Conservation (phyloP, 1,139 yeast species). For the Debaryomyces udenii region DNA sequence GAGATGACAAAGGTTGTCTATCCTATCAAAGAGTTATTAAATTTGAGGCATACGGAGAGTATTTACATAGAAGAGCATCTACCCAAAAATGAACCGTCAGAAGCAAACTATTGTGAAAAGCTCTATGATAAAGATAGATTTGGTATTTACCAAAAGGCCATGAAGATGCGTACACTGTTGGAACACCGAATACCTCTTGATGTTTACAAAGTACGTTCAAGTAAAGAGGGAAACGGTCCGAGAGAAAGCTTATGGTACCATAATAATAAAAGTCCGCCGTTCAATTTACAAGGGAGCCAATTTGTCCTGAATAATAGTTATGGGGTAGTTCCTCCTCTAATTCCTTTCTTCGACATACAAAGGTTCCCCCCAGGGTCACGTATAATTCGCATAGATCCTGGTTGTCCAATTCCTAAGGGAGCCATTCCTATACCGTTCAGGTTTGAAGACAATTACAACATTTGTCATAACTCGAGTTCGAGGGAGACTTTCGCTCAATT, state of each 20-base stretch:
- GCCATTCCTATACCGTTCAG: slow-evolving; percentile 21
- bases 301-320: no score
- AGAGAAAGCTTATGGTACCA: not conserved
- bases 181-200: not conserved
- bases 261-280: no score
- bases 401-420: slow-evolving; percentile 29
- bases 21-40: slow-evolving; percentile 13
- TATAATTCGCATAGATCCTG: slow-evolving; percentile 27
- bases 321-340: not conserved
- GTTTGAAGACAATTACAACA: slow-evolving; percentile 6
- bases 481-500: not conserved
- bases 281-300: no score
- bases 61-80: not conserved
- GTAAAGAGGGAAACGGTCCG: not conserved
- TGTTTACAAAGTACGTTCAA: not conserved
- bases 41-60: slow-evolving; percentile 11
- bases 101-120: not conserved
- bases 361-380: slow-evolving; percentile 21
- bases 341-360: slow-evolving; percentile 3
- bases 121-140: not conserved
- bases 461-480: no score
- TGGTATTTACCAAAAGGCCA: not conserved
- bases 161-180: not conserved
- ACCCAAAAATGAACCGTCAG: not conserved
- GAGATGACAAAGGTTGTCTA: slow-evolving; percentile 13